Evolutionary conservation across 176 grass and related monocot species (phyloP).

Genomic region (Oryza punctata): DNA sequence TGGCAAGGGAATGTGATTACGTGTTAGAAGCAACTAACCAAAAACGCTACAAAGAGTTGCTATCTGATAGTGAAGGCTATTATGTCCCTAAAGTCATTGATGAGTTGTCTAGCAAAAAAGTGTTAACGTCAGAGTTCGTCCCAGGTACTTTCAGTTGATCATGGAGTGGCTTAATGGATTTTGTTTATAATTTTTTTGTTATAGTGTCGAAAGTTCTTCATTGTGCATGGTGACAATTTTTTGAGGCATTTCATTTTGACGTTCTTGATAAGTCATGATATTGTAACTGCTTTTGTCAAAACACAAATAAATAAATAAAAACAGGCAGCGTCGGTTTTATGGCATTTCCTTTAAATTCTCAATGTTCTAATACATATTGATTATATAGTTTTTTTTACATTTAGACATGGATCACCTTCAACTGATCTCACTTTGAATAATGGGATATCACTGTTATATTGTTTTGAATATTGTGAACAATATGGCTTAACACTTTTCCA

Average conservation of each 20-base stretch:
- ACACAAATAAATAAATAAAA: no score
- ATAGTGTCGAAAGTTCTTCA: not conserved
- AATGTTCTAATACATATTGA: slow-evolving; percentile 5
- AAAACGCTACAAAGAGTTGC: slow-evolving; percentile 74
- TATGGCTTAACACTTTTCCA: not conserved
- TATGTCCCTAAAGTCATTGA: slow-evolving; percentile 79
- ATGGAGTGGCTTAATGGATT: not conserved
- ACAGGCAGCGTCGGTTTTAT: not conserved
- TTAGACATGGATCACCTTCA: not conserved
- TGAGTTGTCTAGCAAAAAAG: slow-evolving; percentile 76
- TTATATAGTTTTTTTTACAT: not conserved
- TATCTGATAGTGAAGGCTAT: slow-evolving; percentile 72
- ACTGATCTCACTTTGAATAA: slow-evolving; percentile 1
- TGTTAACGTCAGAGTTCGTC: slow-evolving; percentile 81
- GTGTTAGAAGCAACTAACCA: slow-evolving; percentile 88
- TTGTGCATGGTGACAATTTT: not conserved
- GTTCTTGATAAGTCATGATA: not conserved
- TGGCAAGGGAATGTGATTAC: slow-evolving; percentile 95
- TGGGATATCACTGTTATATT: not conserved
- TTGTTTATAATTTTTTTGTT: not conserved
- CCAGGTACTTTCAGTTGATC: slow-evolving; percentile 62
- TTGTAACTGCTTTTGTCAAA: not conserved
- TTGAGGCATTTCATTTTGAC: not conserved
- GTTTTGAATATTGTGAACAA: not conserved
- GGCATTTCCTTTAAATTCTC: not conserved